These are phyloP conservation scores for Onygenales sp. DNA, from an alignment of 2,329 filamentous ascomycete species.

Conservation along the genomic window DNA sequence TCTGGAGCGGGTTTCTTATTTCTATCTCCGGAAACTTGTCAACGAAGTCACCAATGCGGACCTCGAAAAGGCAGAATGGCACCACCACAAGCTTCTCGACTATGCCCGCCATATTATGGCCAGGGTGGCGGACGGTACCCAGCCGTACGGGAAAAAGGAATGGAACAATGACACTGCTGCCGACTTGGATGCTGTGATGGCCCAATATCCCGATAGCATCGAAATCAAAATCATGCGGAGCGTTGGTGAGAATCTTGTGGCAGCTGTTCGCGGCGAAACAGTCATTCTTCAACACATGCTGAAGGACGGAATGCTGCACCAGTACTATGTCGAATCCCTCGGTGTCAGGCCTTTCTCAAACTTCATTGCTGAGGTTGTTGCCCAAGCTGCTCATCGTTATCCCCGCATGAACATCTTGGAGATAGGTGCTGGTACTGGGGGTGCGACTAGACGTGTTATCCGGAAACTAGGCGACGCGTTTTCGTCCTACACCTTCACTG, in stretches of 20 bases:
- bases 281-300: constrained; percentile 22
- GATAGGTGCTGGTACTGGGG: constrained; percentile 25
- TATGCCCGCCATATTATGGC: background rate
- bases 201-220: constrained; percentile 1
- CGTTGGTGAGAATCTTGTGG: constrained; percentile 21
- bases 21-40: constrained; percentile 2
- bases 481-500: constrained; percentile 12
- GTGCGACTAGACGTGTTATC: constrained; percentile 13
- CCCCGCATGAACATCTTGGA: constrained; percentile 21
- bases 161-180: constrained; percentile 9
- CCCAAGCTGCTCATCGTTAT: constrained; percentile 10
- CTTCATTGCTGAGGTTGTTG: background rate
- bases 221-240: constrained; percentile 4
- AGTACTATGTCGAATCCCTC: constrained; percentile 4
- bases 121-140: background rate
- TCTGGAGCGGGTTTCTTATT: constrained; percentile 4
- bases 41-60: constrained; percentile 2
- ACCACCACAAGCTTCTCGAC: constrained; percentile 1
- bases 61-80: background rate
- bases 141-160: constrained; percentile 2
- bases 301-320: constrained; percentile 3
- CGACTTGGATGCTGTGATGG: constrained; percentile 1
- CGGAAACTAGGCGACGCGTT: constrained; percentile 10
- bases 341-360: constrained; percentile 3
- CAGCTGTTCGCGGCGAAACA: constrained; percentile 21